Base-by-base conservation (phyloP, 768 basidiomycete genomes). In the Mycena galericulata region DNA sequence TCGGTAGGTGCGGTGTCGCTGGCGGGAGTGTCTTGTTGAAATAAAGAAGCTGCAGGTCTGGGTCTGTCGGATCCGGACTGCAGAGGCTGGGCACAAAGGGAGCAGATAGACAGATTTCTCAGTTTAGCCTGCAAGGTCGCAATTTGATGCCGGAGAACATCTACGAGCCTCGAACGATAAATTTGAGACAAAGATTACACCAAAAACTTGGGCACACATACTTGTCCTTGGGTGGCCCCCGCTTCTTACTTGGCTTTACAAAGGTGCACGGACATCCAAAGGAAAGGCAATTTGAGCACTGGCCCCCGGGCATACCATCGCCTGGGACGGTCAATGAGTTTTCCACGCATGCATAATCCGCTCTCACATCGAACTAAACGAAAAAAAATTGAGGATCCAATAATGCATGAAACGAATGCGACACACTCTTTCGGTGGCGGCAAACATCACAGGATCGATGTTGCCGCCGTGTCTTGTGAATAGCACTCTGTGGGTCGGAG, bases 101-200 rank as follows among this genome's bases (percentile, higher is more conserved):
- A 67, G 32, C 70, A 71, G 1, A 71, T 30, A 7, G 66, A 68
- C 43, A 59, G 11, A 2, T 32, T 41, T n/a, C 66, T 66, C 43
- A 71, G 30, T 74, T 85, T 85, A 45, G 79, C 78, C 72, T 87
- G 82, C 34, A 80, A 77, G 8, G 74, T 78, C 2, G 81, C 79
- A 32, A 89, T 74, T 71, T 86, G 82, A 54, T 79, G 79, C 80
- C 87, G 85, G 32, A 92, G 84, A 38, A 85, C 83, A 43, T 83
- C 83, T 29, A 91, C 80, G 29, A 59, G 24, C 38, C 71, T 82
- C 12, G 34, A 36, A 36, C 34, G 8, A 14, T 36, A 14, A 20
- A 18, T 32, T 20, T 36, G n/a, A n/a, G n/a, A n/a, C n/a, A n/a
- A n/a, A 17, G 27, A 30, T 5, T 11, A 4, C 3, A 20, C 22